Conservation (phyloP, 805 yeast species). For the Candida nitratophila region DNA sequence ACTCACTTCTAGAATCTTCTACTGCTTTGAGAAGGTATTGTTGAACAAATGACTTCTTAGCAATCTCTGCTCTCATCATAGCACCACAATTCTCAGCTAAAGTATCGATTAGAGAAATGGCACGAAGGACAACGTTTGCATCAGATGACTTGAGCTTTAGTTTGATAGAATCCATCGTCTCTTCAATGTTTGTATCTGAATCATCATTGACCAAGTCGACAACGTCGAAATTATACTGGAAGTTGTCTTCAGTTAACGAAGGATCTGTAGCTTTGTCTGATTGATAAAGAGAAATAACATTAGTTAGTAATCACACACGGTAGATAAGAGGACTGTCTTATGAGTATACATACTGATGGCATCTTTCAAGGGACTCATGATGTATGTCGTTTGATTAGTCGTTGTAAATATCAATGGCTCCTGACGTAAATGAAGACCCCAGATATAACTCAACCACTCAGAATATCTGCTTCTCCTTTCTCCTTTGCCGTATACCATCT, state of each 20-base stretch:
- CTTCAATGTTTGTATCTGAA: conserved; percentile 48
- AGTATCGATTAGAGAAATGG: conserved; percentile 48
- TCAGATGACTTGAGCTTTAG: conserved; percentile 43
- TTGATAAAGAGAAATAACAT: background rate
- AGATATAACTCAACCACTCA: too few relatives aligned
- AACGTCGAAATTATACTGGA: conserved; percentile 35
- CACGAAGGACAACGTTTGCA: conserved; percentile 60
- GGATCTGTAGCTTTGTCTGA: background rate
- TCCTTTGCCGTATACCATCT: too few relatives aligned
- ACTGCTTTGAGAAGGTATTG: conserved; percentile 39
- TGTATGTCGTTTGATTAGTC: too few relatives aligned
- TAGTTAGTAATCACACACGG: too few relatives aligned
- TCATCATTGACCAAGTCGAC: conserved; percentile 59
- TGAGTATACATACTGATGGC: too few relatives aligned
- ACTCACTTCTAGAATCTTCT: conserved; percentile 41
- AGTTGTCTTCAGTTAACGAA: background rate
- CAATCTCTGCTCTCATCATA: conserved; percentile 53
- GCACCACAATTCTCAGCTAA: conserved; percentile 77
- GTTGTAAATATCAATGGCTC: too few relatives aligned
- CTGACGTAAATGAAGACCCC: too few relatives aligned
- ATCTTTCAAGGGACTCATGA: too few relatives aligned
- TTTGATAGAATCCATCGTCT: conserved; percentile 38
- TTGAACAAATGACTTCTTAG: conserved; percentile 47
- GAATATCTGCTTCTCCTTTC: too few relatives aligned
- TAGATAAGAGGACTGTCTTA: too few relatives aligned